These are phyloP conservation scores for Saccharomycopsis phalli DNA, from an alignment of 1,139 yeast species.

Conservation along the genomic window DNA sequence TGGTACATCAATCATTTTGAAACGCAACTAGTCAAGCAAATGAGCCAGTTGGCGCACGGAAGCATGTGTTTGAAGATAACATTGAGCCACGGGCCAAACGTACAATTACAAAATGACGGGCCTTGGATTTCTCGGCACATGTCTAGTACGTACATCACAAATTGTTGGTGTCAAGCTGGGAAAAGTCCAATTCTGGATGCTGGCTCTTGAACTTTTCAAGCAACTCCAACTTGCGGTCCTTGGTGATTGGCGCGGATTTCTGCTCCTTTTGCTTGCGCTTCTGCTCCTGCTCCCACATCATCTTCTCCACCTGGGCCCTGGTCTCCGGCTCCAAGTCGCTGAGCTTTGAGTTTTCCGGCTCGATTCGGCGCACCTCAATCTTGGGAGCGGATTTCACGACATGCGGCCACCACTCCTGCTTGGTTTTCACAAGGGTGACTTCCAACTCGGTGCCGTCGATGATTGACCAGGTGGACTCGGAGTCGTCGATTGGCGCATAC, in stretches of 20 bases:
- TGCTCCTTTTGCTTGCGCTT: neutral
- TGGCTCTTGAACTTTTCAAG: constrained; percentile 32
- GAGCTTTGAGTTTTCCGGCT: constrained; percentile 34
- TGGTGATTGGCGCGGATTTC: constrained; percentile 22
- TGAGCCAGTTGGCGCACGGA: no score
- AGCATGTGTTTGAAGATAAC: no score
- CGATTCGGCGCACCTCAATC: constrained; percentile 33
- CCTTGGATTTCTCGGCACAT: no score
- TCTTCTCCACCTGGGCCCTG: constrained; percentile 37
- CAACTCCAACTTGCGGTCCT: constrained; percentile 30
- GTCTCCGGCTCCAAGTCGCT: constrained; percentile 36
- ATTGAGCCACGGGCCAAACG: no score
- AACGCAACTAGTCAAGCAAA: no score
- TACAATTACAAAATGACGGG: no score
- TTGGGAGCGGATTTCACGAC: constrained; percentile 34
- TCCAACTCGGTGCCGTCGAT: constrained; percentile 31
- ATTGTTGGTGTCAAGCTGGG: constrained; percentile 20
- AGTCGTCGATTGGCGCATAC: constrained; percentile 30
- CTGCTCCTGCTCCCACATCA: constrained; percentile 28
- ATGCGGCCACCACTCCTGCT: constrained; percentile 36
- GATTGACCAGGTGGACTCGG: constrained; percentile 34
- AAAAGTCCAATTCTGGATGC: constrained; percentile 37
- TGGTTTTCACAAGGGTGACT: constrained; percentile 32
- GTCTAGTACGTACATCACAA: no score
- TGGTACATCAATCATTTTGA: no score